These are phyloP conservation scores for Scutellaria galericulata DNA, from an alignment of 257 asterid genomes.

Conservation along the genomic window DNA sequence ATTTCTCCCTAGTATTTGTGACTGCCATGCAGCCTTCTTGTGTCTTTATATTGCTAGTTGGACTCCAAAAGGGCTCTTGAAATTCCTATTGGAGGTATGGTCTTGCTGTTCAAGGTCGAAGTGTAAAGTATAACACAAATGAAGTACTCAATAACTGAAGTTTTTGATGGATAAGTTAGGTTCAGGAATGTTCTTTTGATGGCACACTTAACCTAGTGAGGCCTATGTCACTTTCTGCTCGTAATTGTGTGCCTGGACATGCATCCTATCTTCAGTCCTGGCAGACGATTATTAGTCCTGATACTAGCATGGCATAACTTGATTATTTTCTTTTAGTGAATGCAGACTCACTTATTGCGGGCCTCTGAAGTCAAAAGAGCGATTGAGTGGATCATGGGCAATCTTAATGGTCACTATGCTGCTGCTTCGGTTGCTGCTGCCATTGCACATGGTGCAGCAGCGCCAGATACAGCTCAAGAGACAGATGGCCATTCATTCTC, in stretches of 20 bases:
- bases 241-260: slow-evolving; percentile 8
- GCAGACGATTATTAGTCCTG: slow-evolving; percentile 24
- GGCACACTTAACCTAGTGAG: slow-evolving; percentile 12
- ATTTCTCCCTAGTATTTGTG: slow-evolving; percentile 23
- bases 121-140: background rate
- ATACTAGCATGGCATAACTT: slow-evolving; percentile 63
- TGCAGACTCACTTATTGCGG: slow-evolving; percentile 93
- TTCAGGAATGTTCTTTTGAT: background rate
- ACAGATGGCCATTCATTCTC: slow-evolving; percentile 52
- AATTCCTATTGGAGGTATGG: background rate
- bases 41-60: slow-evolving; percentile 16
- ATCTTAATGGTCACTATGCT: slow-evolving; percentile 94
- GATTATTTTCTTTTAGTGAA: slow-evolving; percentile 84
- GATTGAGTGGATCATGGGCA: slow-evolving; percentile 94
- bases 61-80: slow-evolving; percentile 15
- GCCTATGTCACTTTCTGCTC: slow-evolving; percentile 11
- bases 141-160: slow-evolving; percentile 1
- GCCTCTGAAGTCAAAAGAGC: slow-evolving; percentile 95
- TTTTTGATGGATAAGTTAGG: slow-evolving; percentile 1
- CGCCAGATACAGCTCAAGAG: slow-evolving; percentile 72
- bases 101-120: slow-evolving; percentile 6
- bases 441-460: slow-evolving; percentile 89
- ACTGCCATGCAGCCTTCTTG: slow-evolving; percentile 10
- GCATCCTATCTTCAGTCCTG: slow-evolving; percentile 26
- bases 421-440: slow-evolving; percentile 99